Conservation (phyloP, 768 basidiomycete species). For the Tephrocybe sp. region DNA sequence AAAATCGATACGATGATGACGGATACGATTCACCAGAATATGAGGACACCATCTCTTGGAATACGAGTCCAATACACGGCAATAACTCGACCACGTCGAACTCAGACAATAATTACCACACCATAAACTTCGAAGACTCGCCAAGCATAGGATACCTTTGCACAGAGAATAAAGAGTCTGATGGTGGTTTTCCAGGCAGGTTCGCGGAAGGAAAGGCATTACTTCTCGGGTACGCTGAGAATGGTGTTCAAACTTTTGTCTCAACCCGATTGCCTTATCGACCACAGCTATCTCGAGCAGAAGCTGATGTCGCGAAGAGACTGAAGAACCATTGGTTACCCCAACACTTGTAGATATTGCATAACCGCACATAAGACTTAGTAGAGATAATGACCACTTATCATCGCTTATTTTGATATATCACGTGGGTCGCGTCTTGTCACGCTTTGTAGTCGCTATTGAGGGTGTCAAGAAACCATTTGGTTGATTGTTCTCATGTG, state of each 20-base stretch:
- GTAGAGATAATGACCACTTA: too few species aligned
- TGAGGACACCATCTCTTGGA: not conserved
- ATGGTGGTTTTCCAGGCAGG: too few species aligned
- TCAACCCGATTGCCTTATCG: constrained; percentile 1
- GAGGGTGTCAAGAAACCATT: too few species aligned
- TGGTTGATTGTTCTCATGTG: too few species aligned
- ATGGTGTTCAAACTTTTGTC: constrained; percentile 4
- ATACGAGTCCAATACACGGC: not conserved
- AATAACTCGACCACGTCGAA: not conserved
- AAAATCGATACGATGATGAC: not conserved
- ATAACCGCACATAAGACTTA: too few species aligned
- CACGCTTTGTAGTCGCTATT: not conserved
- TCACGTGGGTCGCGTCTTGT: not conserved
- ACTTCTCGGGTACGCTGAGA: constrained; percentile 37
- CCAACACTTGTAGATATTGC: constrained; percentile 42
- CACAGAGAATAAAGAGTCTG: constrained; percentile 9
- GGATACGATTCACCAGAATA: not conserved
- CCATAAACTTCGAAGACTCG: not conserved
- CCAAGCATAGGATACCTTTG: not conserved
- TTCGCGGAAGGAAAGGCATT: constrained; percentile 58
- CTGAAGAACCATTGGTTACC: constrained; percentile 69
- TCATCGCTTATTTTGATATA: too few species aligned
- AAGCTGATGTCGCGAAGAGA: constrained; percentile 59
- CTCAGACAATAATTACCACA: not conserved
- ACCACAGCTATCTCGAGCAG: constrained; percentile 41